A percentile compares a stretch with the other conserved stretches of the same genome.
Evolutionary conservation across 2,329 filamentous ascomycete genomes (phyloP).

Genomic region (Sporothrix variecibatus): DNA sequence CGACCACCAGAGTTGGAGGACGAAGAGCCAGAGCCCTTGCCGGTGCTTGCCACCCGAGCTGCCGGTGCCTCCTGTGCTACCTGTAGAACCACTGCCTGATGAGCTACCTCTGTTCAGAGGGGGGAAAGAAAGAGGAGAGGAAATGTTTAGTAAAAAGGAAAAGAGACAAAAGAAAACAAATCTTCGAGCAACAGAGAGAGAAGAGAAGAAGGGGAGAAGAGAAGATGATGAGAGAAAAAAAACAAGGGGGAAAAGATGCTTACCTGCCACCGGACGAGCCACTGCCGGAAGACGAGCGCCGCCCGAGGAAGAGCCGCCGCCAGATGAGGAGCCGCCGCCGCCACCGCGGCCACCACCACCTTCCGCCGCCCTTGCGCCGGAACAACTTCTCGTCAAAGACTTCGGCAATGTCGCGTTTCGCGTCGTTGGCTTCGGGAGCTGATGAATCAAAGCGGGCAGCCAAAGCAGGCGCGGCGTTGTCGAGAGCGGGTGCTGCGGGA

Average conservation of each 20-base stretch:
- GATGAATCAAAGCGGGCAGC: conserved; percentile 1
- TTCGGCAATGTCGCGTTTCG: conserved; percentile 26
- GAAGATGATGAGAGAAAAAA: background rate
- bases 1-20: conserved; percentile 50
- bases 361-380: conserved; percentile 62
- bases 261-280: conserved; percentile 10
- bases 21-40: conserved; percentile 28
- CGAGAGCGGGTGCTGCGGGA: conserved; percentile 21
- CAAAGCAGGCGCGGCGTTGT: background rate
- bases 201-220: background rate
- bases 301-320: conserved; percentile 28
- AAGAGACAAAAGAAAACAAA: background rate
- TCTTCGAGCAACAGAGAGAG: background rate
- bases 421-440: conserved; percentile 23
- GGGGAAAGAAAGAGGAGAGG: background rate
- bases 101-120: conserved; percentile 8
- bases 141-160: conserved; percentile 17
- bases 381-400: conserved; percentile 42
- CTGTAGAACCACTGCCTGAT: conserved; percentile 27
- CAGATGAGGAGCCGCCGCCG: conserved; percentile 29
- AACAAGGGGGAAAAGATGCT: background rate
- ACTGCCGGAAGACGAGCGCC: conserved; percentile 9
- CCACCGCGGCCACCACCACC: conserved; percentile 39
- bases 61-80: conserved; percentile 10
- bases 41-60: conserved; percentile 24